Conservation (phyloP, 305 asterid species). For the Nicotiana rustica region DNA sequence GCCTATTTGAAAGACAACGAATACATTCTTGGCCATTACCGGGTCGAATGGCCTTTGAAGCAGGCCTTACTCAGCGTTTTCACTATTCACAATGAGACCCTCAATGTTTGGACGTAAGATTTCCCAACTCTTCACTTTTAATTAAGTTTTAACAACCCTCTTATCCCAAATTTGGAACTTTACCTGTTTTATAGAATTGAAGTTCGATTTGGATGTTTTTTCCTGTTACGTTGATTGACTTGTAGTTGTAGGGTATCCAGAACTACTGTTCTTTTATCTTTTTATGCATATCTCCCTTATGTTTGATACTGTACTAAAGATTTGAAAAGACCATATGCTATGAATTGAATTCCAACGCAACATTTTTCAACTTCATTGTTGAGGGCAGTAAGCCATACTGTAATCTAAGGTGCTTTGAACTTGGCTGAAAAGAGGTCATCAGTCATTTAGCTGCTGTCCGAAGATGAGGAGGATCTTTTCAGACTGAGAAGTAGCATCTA, state of each 20-base stretch:
- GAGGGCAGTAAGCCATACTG: neutral
- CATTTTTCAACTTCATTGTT: neutral
- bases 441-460: constrained; percentile 25
- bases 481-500: neutral
- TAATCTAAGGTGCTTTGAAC: neutral
- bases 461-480: constrained; percentile 7
- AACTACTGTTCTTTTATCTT: neutral
- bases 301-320: neutral
- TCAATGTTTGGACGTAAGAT: constrained; percentile 96
- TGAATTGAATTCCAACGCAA: neutral
- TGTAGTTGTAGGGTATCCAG: neutral
- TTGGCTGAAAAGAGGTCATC: neutral
- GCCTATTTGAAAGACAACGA: constrained; percentile 93
- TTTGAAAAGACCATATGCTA: neutral
- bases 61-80: constrained; percentile 80
- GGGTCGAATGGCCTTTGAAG: constrained; percentile 93
- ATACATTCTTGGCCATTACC: constrained; percentile 76
- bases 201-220: neutral
- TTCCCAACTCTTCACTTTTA: constrained; percentile 18
- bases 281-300: neutral
- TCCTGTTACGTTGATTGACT: neutral
- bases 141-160: neutral
- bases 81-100: constrained; percentile 93
- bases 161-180: neutral
- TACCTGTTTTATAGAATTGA: neutral